These are phyloP conservation scores for Neofusicoccum ribis DNA, from an alignment of 2,329 filamentous ascomycete genomes.

Conservation along the genomic window DNA sequence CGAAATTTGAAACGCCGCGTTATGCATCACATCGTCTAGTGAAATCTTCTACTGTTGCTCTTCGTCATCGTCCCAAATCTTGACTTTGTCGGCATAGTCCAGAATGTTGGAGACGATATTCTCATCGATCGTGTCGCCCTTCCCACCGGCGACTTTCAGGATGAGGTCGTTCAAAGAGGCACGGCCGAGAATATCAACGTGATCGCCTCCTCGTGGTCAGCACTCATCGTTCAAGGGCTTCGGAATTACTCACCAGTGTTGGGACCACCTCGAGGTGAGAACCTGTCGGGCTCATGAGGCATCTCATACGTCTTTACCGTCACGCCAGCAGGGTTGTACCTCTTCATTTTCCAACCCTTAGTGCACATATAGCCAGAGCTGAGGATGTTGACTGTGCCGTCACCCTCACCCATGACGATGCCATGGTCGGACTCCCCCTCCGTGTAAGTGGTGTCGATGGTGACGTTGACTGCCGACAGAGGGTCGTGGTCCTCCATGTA, in stretches of 20 bases:
- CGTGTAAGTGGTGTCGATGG: slow-evolving; percentile 54
- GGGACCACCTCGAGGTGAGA: slow-evolving; percentile 73
- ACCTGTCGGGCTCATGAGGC: slow-evolving; percentile 92
- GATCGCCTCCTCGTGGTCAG: slow-evolving; percentile 62
- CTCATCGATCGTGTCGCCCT: slow-evolving; percentile 75
- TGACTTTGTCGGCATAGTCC: slow-evolving; percentile 79
- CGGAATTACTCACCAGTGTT: slow-evolving; percentile 55
- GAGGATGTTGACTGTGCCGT: slow-evolving; percentile 92
- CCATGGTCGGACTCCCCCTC: slow-evolving; percentile 69
- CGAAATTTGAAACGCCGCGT: slow-evolving; percentile 1
- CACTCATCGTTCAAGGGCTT: not conserved
- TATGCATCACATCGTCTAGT: slow-evolving; percentile 6
- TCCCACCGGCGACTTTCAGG: slow-evolving; percentile 79
- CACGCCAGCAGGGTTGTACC: slow-evolving; percentile 85
- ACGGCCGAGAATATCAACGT: slow-evolving; percentile 92
- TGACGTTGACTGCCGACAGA: slow-evolving; percentile 65
- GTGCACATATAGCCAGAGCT: slow-evolving; percentile 96
- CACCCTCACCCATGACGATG: slow-evolving; percentile 92
- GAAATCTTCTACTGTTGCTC: not conserved
- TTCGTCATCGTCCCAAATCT: slow-evolving; percentile 65
- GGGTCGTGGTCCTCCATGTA: slow-evolving; percentile 73
- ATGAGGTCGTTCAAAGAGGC: slow-evolving; percentile 90
- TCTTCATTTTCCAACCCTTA: slow-evolving; percentile 87
- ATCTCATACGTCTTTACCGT: slow-evolving; percentile 89
- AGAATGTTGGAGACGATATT: slow-evolving; percentile 77